Evolutionary conservation across 2,329 filamentous ascomycete species (phyloP).

Genomic region (Zopfia rhizophila): DNA sequence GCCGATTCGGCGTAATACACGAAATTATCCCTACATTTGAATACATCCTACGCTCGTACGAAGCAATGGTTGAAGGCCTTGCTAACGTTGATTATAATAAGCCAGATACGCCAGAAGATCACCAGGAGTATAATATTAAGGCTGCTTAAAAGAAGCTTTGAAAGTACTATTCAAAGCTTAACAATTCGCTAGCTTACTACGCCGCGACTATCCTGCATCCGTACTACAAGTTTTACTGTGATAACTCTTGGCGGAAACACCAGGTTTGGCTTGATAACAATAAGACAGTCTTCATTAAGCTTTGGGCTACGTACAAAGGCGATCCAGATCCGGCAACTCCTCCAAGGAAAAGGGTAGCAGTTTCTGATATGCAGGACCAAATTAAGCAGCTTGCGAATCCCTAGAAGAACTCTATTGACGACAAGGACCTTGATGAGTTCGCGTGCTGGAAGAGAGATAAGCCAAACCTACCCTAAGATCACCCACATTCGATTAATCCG

Average conservation of each 20-base stretch:
- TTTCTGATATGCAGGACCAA: no score
- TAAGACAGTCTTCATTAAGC: no score
- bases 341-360: no score
- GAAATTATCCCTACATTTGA: conserved; percentile 9
- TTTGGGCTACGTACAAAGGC: no score
- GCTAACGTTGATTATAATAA: conserved; percentile 5
- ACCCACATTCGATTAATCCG: no score
- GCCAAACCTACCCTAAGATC: no score
- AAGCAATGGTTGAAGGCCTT: not conserved
- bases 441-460: no score
- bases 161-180: conserved; percentile 6
- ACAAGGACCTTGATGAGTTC: no score
- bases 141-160: conserved; percentile 2
- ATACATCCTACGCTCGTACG: conserved; percentile 1
- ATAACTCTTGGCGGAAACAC: not conserved
- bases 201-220: conserved; percentile 1
- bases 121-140: conserved; percentile 4
- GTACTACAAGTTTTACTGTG: conserved; percentile 4
- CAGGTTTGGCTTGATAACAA: no score
- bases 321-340: no score
- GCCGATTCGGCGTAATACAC: conserved; percentile 5
- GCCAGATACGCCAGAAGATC: conserved; percentile 3
- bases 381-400: no score
- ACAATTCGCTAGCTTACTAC: conserved; percentile 1
- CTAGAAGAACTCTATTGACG: no score